Evolutionary conservation across 495 filamentous ascomycete species (phyloP), one percentile per base, ranked within the genome.

Genomic region (Collariella sp.): DNA sequence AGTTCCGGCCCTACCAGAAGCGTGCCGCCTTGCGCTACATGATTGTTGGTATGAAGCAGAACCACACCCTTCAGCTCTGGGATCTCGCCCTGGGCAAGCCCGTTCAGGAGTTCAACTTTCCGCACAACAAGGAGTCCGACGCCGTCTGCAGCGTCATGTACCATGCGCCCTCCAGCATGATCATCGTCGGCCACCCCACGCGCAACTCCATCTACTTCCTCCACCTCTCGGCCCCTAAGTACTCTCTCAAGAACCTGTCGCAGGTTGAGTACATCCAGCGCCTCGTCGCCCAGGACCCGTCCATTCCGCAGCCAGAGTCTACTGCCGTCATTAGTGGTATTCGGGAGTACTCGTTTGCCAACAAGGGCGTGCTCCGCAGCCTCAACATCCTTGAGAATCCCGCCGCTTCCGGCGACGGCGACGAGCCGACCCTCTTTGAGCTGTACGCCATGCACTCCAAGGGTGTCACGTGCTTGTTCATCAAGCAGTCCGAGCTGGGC

Each of bases 11-110:
- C 24, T 95, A 91, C 67, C 79, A 82, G 67, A 93, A 88, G 69
- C 85, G 85, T 31, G 83, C 84, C 64, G 90, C 94, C 16, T 72
- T 94, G 54, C 80, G 94, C 55, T 99, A 97, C 72, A 83, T 97
- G 70, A 80, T 99, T 54, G 91, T 99, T 46, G 94, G 94, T 55
- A 86, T 96, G 78, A 97, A 96, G 73, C 94, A 97, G 68, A 99
- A 99, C 68, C 94, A 99, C 72, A 93, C 90, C 45, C 83, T 99
- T 55, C 94, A 99, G 74, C 79, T 99, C 52, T 99, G 94, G 94
- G 94, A 99, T 79, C 86, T 99, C 68, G 88, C 87, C 52, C 82
- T 99, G 5, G 83, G 83, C 51, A 96, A 94, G 73, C 85, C 91
- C 26, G 93, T 99, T 45, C 90, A 97, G 68, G 94, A 99, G 73